Conservation (phyloP, 2,329 filamentous ascomycete genomes). For the Stagonosporopsis tanaceti region DNA sequence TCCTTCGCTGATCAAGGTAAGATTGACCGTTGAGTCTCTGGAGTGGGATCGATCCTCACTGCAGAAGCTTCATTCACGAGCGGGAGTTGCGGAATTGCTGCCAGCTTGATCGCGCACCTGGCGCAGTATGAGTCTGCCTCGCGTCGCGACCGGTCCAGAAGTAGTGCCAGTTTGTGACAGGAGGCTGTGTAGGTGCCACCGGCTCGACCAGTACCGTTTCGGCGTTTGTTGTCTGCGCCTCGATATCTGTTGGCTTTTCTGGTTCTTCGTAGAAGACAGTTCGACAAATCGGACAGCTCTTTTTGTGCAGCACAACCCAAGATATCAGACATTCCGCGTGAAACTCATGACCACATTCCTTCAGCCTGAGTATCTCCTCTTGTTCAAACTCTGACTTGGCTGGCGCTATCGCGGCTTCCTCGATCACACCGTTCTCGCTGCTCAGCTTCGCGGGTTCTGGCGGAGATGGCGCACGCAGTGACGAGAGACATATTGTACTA, state of each 20-base stretch:
- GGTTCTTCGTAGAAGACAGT: conserved; percentile 37
- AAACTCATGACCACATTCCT: conserved; percentile 41
- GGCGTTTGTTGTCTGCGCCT: conserved; percentile 12
- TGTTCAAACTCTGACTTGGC: conserved; percentile 11
- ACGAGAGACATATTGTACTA: conserved; percentile 46
- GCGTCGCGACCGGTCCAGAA: conserved; percentile 12
- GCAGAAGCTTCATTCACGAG: background rate
- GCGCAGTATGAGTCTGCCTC: conserved; percentile 3
- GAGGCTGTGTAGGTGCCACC: background rate
- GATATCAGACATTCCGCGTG: conserved; percentile 44
- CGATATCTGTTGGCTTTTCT: conserved; percentile 26
- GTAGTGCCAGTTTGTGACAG: conserved; percentile 17
- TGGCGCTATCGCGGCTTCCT: conserved; percentile 10
- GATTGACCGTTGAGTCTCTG: background rate
- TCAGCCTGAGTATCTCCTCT: conserved; percentile 38
- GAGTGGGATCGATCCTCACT: background rate
- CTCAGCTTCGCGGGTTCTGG: conserved; percentile 38
- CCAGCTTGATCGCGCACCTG: background rate
- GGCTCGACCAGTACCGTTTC: background rate
- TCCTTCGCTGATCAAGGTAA: background rate
- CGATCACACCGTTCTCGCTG: conserved; percentile 14
- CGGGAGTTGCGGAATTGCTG: background rate
- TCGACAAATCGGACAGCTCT: conserved; percentile 43
- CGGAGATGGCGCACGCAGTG: conserved; percentile 34
- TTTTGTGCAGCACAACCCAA: conserved; percentile 42